phyloP scores from a whole-genome alignment of 2,329 filamentous ascomycete genomes.

The Microsporum ferrugineum region DNA sequence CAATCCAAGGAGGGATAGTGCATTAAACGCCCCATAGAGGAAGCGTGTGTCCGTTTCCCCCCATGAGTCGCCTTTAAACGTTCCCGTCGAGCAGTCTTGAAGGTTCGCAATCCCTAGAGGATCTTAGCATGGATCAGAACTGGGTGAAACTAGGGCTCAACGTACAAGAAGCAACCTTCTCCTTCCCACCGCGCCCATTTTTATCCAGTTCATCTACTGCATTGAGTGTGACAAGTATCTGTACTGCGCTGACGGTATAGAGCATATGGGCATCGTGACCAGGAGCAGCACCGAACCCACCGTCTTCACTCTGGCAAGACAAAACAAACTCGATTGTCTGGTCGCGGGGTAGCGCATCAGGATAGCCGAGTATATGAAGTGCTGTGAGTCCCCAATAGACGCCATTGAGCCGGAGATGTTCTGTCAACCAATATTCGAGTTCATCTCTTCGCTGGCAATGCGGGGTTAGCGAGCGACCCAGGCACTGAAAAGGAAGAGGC shows the following conservation, averaged over 20 bases:
- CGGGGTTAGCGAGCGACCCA: neutral
- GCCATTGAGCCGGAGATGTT: slow-evolving; percentile 88
- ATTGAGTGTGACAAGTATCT: slow-evolving; percentile 79
- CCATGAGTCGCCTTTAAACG: slow-evolving; percentile 91
- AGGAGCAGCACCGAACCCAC: slow-evolving; percentile 87
- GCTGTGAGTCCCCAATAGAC: slow-evolving; percentile 93
- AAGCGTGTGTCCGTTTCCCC: slow-evolving; percentile 93
- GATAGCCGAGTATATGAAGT: slow-evolving; percentile 69
- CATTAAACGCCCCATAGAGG: slow-evolving; percentile 79
- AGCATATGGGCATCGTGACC: slow-evolving; percentile 94
- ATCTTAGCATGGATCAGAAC: slow-evolving; percentile 4
- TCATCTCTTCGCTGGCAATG: slow-evolving; percentile 65
- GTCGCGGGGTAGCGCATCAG: slow-evolving; percentile 67
- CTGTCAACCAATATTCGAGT: slow-evolving; percentile 94
- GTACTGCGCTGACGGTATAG: slow-evolving; percentile 88
- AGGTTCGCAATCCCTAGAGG: slow-evolving; percentile 61
- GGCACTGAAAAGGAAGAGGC: slow-evolving; percentile 11
- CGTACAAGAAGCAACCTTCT: slow-evolving; percentile 69
- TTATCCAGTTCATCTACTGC: slow-evolving; percentile 72
- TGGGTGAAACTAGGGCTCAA: slow-evolving; percentile 10
- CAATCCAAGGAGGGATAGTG: slow-evolving; percentile 69
- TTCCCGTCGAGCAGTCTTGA: slow-evolving; percentile 70
- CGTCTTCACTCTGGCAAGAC: slow-evolving; percentile 78
- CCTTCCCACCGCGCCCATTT: slow-evolving; percentile 54
- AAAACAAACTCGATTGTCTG: slow-evolving; percentile 87